These are phyloP conservation scores for Tricholoma hemisulphureum DNA, from an alignment of 768 basidiomycete genomes.

Conservation along the genomic window DNA sequence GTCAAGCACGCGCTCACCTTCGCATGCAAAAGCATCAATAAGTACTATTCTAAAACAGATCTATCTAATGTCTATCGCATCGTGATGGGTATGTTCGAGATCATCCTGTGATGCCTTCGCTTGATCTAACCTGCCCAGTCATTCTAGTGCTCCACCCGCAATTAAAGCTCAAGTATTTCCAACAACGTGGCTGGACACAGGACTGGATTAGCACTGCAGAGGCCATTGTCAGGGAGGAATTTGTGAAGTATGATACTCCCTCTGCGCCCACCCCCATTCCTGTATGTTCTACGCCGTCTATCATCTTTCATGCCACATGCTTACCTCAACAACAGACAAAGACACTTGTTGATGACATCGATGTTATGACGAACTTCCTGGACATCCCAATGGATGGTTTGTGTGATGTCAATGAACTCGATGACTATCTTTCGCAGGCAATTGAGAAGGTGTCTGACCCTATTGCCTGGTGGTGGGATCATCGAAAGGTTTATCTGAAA, in stretches of 20 bases:
- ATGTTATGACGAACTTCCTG: too few relatives aligned
- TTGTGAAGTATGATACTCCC: slow-evolving; percentile 1
- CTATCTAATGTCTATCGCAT: slow-evolving; percentile 3
- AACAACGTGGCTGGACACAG: neutral
- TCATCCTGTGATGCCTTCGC: neutral
- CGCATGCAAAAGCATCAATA: neutral
- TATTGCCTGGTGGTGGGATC: too few relatives aligned
- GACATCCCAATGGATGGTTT: too few relatives aligned
- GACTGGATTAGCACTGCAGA: slow-evolving; percentile 3
- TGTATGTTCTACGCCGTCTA: neutral
- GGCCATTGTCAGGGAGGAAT: slow-evolving; percentile 1
- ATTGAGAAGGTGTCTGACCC: too few relatives aligned
- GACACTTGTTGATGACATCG: too few relatives aligned
- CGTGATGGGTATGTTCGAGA: neutral
- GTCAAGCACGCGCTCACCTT: slow-evolving; percentile 1
- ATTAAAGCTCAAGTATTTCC: neutral
- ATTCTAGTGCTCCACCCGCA: slow-evolving; percentile 1
- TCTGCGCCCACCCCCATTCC: neutral
- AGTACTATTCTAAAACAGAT: slow-evolving; percentile 4
- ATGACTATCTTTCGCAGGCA: too few relatives aligned
- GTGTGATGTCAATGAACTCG: too few relatives aligned
- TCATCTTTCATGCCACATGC: too few relatives aligned
- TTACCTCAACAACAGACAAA: too few relatives aligned
- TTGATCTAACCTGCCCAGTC: neutral
- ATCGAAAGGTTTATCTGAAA: too few relatives aligned